phyloP scores from a whole-genome alignment of 768 basidiomycete genomes.

The Termitomyces sp. region DNA sequence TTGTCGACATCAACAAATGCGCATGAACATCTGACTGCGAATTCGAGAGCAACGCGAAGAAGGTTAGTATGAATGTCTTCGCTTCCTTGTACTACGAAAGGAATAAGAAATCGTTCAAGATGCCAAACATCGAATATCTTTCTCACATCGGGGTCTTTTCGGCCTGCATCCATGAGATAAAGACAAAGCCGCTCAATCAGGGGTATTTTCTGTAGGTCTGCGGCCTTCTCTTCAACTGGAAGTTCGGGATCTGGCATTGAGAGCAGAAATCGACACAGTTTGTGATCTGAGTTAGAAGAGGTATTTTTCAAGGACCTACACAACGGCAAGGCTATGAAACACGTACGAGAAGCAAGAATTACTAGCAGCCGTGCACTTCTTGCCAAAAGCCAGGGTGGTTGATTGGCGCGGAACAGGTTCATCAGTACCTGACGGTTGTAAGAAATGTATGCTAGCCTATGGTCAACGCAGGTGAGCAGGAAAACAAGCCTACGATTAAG shows the following conservation, averaged over 20 bases:
- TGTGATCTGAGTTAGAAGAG: constrained; percentile 33
- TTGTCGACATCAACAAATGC: constrained; percentile 43
- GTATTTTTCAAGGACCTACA: background rate
- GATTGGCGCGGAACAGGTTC: constrained; percentile 47
- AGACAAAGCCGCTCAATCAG: constrained; percentile 51
- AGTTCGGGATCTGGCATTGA: constrained; percentile 29
- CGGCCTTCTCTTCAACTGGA: constrained; percentile 16
- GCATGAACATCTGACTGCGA: constrained; percentile 37
- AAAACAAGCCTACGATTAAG: background rate
- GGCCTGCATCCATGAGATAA: constrained; percentile 43
- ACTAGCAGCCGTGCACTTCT: constrained; percentile 50
- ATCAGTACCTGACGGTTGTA: constrained; percentile 41
- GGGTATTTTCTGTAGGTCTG: constrained; percentile 32
- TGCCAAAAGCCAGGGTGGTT: constrained; percentile 51
- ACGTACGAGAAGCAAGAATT: constrained; percentile 55
- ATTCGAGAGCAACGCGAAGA: constrained; percentile 41
- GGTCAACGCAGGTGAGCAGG: background rate
- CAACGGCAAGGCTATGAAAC: constrained; percentile 5
- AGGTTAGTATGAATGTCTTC: constrained; percentile 37
- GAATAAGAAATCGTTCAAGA: background rate
- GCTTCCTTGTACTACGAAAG: constrained; percentile 22
- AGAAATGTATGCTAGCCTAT: constrained; percentile 31
- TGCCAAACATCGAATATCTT: background rate
- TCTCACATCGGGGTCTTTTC: constrained; percentile 41
- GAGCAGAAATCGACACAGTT: constrained; percentile 43